Conservation (phyloP, 1,284 basidiomycete species). For the Lignosus rhinocerotis region DNA sequence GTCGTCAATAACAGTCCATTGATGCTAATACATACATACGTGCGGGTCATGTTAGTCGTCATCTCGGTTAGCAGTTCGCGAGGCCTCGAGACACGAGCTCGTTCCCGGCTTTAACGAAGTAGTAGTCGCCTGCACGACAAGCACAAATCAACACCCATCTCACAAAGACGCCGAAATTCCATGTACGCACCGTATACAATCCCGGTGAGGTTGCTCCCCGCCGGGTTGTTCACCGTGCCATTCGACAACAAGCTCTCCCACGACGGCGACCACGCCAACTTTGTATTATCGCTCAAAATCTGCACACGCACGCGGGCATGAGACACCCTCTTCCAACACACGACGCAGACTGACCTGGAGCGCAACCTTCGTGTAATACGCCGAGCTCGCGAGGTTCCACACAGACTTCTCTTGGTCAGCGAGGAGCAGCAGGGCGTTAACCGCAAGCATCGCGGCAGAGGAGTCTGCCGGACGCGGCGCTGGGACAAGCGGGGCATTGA, state of each 20-base stretch:
- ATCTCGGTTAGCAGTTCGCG: slow-evolving; percentile 22
- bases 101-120: slow-evolving; percentile 40
- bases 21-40: too few species aligned
- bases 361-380: slow-evolving; percentile 49
- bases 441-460: slow-evolving; percentile 63
- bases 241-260: slow-evolving; percentile 69
- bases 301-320: slow-evolving; percentile 22
- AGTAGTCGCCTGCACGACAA: slow-evolving; percentile 39
- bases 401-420: slow-evolving; percentile 47
- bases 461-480: slow-evolving; percentile 59
- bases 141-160: not conserved
- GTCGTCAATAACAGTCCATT: too few species aligned
- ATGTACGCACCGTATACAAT: slow-evolving; percentile 57
- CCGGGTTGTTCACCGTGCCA: slow-evolving; percentile 63
- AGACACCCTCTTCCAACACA: not conserved
- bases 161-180: not conserved
- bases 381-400: slow-evolving; percentile 37
- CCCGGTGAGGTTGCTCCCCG: slow-evolving; percentile 56
- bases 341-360: slow-evolving; percentile 39
- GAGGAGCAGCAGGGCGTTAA: slow-evolving; percentile 59
- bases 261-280: slow-evolving; percentile 53
- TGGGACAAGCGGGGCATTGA: slow-evolving; percentile 59
- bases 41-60: too few species aligned
- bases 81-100: slow-evolving; percentile 33
- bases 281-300: slow-evolving; percentile 53